Conservation (phyloP, 1,139 yeast species). For the Pichiaceae sp. region DNA sequence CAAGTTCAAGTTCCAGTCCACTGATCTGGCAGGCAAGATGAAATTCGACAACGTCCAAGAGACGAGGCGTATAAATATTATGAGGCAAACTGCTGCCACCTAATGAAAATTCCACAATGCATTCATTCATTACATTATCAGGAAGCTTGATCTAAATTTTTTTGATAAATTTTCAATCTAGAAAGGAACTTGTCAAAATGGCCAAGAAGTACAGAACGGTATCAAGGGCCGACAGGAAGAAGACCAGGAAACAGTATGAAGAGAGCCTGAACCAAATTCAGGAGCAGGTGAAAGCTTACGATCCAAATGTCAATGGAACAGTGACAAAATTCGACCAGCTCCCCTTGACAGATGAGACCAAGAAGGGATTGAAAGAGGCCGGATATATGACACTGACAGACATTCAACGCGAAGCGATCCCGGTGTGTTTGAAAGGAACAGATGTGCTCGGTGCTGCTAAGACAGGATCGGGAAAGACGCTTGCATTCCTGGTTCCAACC, state of each 20-base stretch:
- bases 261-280: slow-evolving; percentile 38
- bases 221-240: slow-evolving; percentile 33
- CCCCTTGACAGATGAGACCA: slow-evolving; percentile 62
- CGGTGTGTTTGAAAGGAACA: slow-evolving; percentile 66
- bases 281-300: slow-evolving; percentile 41
- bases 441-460: slow-evolving; percentile 91
- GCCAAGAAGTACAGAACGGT: slow-evolving; percentile 29
- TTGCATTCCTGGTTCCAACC: slow-evolving; percentile 84
- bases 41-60: slow-evolving; percentile 37
- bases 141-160: neutral
- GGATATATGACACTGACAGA: slow-evolving; percentile 74
- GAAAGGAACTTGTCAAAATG: slow-evolving; percentile 21
- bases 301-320: slow-evolving; percentile 25
- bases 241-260: slow-evolving; percentile 32
- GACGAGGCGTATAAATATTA: slow-evolving; percentile 17
- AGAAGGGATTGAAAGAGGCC: slow-evolving; percentile 65
- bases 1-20: slow-evolving; percentile 50
- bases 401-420: slow-evolving; percentile 75
- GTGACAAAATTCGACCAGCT: slow-evolving; percentile 39
- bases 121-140: no score
- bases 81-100: slow-evolving; percentile 11
- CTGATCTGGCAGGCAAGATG: slow-evolving; percentile 55
- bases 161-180: neutral
- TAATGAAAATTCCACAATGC: no score
- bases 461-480: slow-evolving; percentile 95